Percentiles rank a stretch among this genome's conserved stretches.
Conservation (phyloP, 345 rosid genomes). For the Acer campestre region DNA sequence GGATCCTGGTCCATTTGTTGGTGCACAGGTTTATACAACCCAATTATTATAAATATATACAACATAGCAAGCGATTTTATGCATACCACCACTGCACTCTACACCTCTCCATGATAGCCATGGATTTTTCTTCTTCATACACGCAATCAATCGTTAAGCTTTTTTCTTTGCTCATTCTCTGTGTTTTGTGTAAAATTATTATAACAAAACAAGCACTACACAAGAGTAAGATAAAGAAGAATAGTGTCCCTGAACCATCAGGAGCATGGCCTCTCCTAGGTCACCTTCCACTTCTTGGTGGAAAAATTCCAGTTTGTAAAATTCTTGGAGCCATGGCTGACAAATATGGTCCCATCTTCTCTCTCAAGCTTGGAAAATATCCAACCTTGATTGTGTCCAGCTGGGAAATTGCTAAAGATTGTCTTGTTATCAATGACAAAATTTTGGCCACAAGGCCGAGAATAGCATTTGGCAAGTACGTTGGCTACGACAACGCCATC, state of each 20-base stretch:
- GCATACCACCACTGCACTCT: neutral
- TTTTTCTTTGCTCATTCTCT: slow-evolving; percentile 8
- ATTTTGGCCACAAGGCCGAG: slow-evolving; percentile 53
- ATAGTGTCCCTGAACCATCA: slow-evolving; percentile 42
- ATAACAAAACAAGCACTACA: neutral
- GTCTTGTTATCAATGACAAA: slow-evolving; percentile 57
- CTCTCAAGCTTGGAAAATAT: slow-evolving; percentile 50
- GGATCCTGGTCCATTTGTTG: no score
- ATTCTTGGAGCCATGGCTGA: slow-evolving; percentile 56
- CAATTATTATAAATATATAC: neutral
- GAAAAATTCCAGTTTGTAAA: slow-evolving; percentile 36
- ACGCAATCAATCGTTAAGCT: neutral
- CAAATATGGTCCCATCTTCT: slow-evolving; percentile 52
- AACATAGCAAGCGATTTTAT: neutral
- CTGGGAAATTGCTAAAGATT: slow-evolving; percentile 44
- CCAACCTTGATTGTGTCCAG: slow-evolving; percentile 46
- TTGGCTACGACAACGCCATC: slow-evolving; percentile 62
- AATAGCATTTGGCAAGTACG: slow-evolving; percentile 47
- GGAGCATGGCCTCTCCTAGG: slow-evolving; percentile 70
- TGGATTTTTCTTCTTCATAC: slow-evolving; percentile 13
- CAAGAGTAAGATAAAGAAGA: neutral
- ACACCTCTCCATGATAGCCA: neutral
- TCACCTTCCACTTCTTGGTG: slow-evolving; percentile 55
- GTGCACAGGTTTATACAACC: no score
- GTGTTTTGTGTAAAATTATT: slow-evolving; percentile 9